Evolutionary conservation across 192 early-diverging fungal species (phyloP), one percentile per base, ranked within the genome.

Genomic region (Podochytrium sp.): DNA sequence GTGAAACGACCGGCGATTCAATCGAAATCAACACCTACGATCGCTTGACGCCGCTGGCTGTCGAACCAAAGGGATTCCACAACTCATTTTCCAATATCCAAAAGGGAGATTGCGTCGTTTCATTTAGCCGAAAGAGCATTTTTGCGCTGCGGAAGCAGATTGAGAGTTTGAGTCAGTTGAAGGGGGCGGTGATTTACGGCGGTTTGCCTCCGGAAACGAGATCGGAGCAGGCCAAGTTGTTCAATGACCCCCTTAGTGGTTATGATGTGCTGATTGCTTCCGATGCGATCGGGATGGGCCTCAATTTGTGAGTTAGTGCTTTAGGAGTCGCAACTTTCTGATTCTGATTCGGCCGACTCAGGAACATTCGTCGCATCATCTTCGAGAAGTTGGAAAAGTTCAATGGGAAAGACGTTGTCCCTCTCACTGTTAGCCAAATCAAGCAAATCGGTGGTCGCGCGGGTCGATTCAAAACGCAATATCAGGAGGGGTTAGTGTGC

Each of bases 211-310:
- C 97, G 56, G 85, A 99, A 78, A 92, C 92, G 49, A 84, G 97
- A 29, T 87, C 92, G 0, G 79, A 90, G 62, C 97, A 99, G 83
- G 95, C 97, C 7, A 84, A 84, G 64, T 81, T 92, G 33, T 99
- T 99, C 75, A 99, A 99, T 76, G 92, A 94, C 63, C 91, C 90
- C 0, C 62, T 83, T 16, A 87, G 86, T 60, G 89, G 82, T 6
- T 92, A 91, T 64, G 88, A 94, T 63, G 91, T 97, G 3, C 79
- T 99, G 25, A 92, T 99, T 16, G 95, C 97, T 3, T 94, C 93
- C 65, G 97, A 99, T 82, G 97, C 97, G 0, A 89, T 99, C 53
- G 97, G 97, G 29, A 99, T 99, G 97, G 97, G 97, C 0, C 83
- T 97, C 12, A 99, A 99, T 77, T 71, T 99, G 89, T 92, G 76